Conservation (phyloP, 2,329 filamentous ascomycete species). For the Monosporascus sp. region DNA sequence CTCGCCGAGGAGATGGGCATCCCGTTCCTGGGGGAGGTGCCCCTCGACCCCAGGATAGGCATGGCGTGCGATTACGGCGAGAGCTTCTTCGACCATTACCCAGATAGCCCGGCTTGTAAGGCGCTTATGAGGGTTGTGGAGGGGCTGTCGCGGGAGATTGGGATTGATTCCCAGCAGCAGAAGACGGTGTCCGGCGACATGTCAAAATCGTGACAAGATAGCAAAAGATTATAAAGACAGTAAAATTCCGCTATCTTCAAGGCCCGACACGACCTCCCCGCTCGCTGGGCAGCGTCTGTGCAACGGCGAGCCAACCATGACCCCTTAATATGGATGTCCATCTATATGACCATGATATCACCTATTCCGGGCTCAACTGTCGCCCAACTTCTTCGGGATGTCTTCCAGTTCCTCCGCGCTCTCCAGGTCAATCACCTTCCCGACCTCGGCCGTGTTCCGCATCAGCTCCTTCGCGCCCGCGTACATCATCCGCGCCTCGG, state of each 20-base stretch:
- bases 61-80: constrained; percentile 97
- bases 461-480: constrained; percentile 94
- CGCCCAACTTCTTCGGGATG: constrained; percentile 62
- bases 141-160: constrained; percentile 62
- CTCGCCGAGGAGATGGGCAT: constrained; percentile 84
- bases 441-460: constrained; percentile 88
- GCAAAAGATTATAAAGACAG: constrained; percentile 5
- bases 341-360: too few relatives aligned
- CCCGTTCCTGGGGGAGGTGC: constrained; percentile 84
- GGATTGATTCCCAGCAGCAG: constrained; percentile 49
- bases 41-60: constrained; percentile 86
- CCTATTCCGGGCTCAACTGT: constrained; percentile 19
- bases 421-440: constrained; percentile 79
- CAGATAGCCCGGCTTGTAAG: constrained; percentile 83
- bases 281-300: too few relatives aligned
- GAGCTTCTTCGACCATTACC: constrained; percentile 92
- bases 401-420: constrained; percentile 74
- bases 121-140: constrained; percentile 79
- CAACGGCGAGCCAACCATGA: too few relatives aligned
- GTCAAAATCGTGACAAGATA: constrained; percentile 10
- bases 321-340: too few relatives aligned
- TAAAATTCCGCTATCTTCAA: constrained; percentile 7
- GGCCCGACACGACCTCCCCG: too few relatives aligned
- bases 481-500: constrained; percentile 85
- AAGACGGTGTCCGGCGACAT: constrained; percentile 39